These are phyloP conservation scores for Eimeria maxima DNA, from an alignment of 169 alveolate species.

Conservation along the genomic window DNA sequence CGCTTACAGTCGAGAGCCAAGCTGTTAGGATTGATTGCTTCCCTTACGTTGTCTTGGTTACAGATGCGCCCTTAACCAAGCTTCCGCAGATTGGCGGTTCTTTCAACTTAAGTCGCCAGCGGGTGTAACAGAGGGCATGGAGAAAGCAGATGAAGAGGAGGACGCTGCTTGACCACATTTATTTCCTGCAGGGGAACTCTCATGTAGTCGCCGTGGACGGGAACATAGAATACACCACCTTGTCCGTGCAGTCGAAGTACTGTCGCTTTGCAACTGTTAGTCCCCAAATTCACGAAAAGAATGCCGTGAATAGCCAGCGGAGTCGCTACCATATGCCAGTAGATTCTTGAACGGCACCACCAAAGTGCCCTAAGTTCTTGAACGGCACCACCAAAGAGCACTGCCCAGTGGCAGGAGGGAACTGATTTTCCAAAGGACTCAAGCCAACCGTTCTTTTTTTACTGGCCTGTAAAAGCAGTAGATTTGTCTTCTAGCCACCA, in stretches of 20 bases:
- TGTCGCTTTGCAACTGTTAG: background rate
- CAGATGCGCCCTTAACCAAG: slow-evolving; percentile 64
- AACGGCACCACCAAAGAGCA: too few species aligned
- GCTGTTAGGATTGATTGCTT: background rate
- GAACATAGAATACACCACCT: too few species aligned
- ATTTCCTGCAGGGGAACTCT: too few species aligned
- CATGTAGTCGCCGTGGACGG: too few species aligned
- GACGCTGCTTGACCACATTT: background rate
- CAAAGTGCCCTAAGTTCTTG: background rate
- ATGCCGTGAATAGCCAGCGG: too few species aligned
- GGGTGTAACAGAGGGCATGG: background rate
- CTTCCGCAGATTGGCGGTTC: slow-evolving; percentile 16
- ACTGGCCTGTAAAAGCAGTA: background rate
- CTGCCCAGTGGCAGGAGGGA: too few species aligned
- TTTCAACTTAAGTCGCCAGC: background rate
- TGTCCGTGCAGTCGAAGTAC: background rate
- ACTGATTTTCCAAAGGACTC: too few species aligned
- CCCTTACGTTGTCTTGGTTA: background rate
- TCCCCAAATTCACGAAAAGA: background rate
- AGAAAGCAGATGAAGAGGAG: background rate
- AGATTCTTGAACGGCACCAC: too few species aligned
- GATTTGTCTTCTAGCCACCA: background rate
- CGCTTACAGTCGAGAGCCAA: background rate
- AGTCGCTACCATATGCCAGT: too few species aligned
- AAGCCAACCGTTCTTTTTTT: too few species aligned